phyloP scores from a whole-genome alignment of 257 asterid species.

The Solanum paucissectum region DNA sequence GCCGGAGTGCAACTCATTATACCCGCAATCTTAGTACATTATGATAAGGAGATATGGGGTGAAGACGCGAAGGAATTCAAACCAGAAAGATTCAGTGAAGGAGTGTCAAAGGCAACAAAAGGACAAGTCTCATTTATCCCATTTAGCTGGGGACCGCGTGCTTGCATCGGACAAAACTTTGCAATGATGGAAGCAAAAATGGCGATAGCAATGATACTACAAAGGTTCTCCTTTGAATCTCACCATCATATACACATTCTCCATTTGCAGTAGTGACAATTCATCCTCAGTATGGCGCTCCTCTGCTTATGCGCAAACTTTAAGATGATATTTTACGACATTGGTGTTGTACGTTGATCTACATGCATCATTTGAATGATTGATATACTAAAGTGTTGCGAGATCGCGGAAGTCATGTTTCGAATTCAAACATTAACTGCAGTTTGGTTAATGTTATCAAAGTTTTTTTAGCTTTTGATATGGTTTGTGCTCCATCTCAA shows the following conservation, averaged over 20 bases:
- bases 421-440: not conserved
- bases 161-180: conserved; percentile 23
- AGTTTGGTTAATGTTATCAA: not conserved
- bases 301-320: not conserved
- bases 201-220: conserved; percentile 23
- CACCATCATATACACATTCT: conserved; percentile 10
- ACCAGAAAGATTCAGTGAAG: conserved; percentile 21
- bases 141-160: conserved; percentile 20
- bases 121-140: conserved; percentile 12
- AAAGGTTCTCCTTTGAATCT: conserved; percentile 10
- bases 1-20: not conserved
- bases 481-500: not conserved
- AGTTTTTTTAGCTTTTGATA: not conserved
- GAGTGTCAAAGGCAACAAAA: conserved; percentile 1
- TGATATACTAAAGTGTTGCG: not conserved
- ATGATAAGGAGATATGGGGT: conserved; percentile 20
- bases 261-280: not conserved
- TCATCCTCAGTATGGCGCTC: not conserved
- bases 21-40: conserved; percentile 14
- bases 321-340: not conserved
- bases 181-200: conserved; percentile 20
- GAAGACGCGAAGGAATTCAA: conserved; percentile 21
- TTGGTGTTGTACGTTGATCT: not conserved
- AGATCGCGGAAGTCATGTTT: not conserved
- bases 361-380: not conserved